phyloP scores from a whole-genome alignment of 169 alveolate species.

The Plasmodium sp. region DNA sequence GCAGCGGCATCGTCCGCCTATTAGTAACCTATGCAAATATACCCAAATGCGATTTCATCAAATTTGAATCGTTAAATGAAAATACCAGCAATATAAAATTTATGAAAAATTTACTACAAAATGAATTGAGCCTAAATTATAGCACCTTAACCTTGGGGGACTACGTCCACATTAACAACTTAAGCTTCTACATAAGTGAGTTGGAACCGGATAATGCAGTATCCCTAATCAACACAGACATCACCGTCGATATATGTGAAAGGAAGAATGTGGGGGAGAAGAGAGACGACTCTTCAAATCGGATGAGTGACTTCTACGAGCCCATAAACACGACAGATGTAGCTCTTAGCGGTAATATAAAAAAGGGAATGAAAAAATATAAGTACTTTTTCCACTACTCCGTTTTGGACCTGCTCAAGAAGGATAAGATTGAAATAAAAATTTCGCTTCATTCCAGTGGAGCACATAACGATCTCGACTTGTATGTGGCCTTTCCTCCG shows the following conservation, averaged over 20 bases:
- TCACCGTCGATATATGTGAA: conserved; percentile 59
- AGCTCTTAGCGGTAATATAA: conserved; percentile 2
- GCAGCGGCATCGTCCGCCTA: background rate
- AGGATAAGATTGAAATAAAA: conserved; percentile 7
- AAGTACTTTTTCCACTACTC: conserved; percentile 22
- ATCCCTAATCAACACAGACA: conserved; percentile 50
- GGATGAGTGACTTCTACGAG: conserved; percentile 8
- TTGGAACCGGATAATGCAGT: conserved; percentile 71
- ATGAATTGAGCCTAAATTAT: conserved; percentile 45
- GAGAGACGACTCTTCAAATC: background rate
- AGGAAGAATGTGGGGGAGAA: background rate
- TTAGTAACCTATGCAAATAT: conserved; percentile 54
- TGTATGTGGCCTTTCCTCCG: conserved; percentile 53
- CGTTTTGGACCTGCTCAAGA: conserved; percentile 30
- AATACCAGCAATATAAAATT: conserved; percentile 39
- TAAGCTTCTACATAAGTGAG: conserved; percentile 47
- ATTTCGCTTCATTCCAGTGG: background rate
- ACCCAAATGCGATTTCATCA: conserved; percentile 67
- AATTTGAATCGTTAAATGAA: conserved; percentile 54
- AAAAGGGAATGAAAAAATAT: conserved; percentile 22
- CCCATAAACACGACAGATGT: conserved; percentile 2
- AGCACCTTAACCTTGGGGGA: conserved; percentile 56
- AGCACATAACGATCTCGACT: background rate
- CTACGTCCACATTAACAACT: conserved; percentile 43
- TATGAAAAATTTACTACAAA: conserved; percentile 65